A percentile compares a stretch with the other conserved stretches of the same genome.
Evolutionary conservation across 495 filamentous ascomycete genomes (phyloP).

Genomic region (Saxispiralis lemnorum): DNA sequence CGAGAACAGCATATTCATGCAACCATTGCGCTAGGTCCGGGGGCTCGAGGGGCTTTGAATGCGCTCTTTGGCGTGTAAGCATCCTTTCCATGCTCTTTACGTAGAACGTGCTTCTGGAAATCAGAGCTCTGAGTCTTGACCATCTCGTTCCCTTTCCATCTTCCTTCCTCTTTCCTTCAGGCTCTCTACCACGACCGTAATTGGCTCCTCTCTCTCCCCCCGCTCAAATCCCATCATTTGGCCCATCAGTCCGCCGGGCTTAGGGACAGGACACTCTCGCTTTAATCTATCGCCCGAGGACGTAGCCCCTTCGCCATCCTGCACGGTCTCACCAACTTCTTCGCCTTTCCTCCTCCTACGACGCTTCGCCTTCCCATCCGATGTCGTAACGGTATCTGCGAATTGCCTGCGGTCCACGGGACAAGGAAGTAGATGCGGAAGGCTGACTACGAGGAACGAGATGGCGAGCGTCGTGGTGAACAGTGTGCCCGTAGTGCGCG

Average conservation of each 20-base stretch:
- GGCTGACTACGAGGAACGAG: constrained; percentile 74
- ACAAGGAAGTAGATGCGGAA: constrained; percentile 87
- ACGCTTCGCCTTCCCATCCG: constrained; percentile 32
- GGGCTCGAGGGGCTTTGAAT: too few species aligned
- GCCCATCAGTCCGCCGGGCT: constrained; percentile 57
- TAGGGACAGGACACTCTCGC: constrained; percentile 63
- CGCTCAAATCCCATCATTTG: constrained; percentile 52
- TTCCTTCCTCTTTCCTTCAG: background rate
- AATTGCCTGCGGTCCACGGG: constrained; percentile 48
- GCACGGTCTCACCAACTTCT: constrained; percentile 19
- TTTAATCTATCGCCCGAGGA: constrained; percentile 8
- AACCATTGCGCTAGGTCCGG: too few species aligned
- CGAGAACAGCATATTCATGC: too few species aligned
- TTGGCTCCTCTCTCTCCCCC: constrained; percentile 6
- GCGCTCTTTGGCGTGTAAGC: too few species aligned
- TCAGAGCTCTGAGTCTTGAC: background rate
- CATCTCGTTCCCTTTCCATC: background rate
- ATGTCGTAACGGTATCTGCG: constrained; percentile 51
- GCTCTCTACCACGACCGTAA: constrained; percentile 8
- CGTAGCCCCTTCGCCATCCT: constrained; percentile 1
- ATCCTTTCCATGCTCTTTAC: too few species aligned
- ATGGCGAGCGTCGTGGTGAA: constrained; percentile 89
- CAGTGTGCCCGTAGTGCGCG: constrained; percentile 73
- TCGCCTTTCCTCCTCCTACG: constrained; percentile 14
- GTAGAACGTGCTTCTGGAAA: too few species aligned